Evolutionary conservation across 352 stramenopile genomes (phyloP), one percentile per base, ranked within the genome.

Genomic region (Phytophthora kernoviae): DNA sequence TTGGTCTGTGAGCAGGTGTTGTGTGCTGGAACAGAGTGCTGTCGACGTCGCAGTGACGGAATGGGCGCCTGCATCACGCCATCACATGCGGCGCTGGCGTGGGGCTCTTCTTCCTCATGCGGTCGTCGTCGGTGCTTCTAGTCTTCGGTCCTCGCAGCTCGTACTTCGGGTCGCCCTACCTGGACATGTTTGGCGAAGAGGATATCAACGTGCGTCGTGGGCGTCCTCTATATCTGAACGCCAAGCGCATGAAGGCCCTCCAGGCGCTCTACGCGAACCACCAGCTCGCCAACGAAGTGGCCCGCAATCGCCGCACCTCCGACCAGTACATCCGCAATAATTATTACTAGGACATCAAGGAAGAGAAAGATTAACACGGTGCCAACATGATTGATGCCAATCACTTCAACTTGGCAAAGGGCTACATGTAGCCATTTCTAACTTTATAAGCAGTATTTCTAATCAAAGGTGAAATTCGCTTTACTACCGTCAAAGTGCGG

Each of bases 121-220:
- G 79, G 3, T 88, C 82, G 53, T 91, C 79, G 15, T 91, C 79
- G 2, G 84, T 93, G 53, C 55, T 95, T 48, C 65, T 95, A 1
- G 70, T 95, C 0, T 91, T 87, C 44, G 81, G 80, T 0, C 80
- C 81, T 0, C 70, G 84, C 14, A 89, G 80, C 51, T 95, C 79
- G 33, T 95, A 93, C 76, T 95, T 95, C 53, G 79, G 81, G 4
- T 93, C 84, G 56, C 83, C 84, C 33, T 95, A 93, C 50, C 76
- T 95, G 20, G 87, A 95, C 54, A 92, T 91, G 81, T 95, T 95
- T 77, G 87, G 84, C 18, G 87, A 95, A 79, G 84, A 95, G 68
- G 87, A 95, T 48, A 90, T 93, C 53, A 90, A 92, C 44, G 62
- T 95, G 24, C 73, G 84, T 43, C 84, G 87, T 39, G 84, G 87